Conservation (phyloP, 2,329 filamentous ascomycete genomes). For the Pochonia chlamydosporia region DNA sequence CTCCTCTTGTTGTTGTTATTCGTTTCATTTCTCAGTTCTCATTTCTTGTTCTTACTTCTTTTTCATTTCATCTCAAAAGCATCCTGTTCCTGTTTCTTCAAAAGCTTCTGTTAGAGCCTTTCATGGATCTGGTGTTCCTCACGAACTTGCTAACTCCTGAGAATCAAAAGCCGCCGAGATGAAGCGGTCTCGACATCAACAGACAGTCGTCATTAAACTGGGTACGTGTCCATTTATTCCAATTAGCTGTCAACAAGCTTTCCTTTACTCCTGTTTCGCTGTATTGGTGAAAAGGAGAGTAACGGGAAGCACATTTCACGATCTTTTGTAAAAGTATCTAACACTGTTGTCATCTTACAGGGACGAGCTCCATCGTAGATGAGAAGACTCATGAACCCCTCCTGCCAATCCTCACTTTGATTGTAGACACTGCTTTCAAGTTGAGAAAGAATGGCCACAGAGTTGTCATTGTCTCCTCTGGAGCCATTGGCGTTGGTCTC, state of each 20-base stretch:
- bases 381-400: conserved; percentile 92
- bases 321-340: not conserved
- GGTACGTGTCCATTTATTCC: conserved; percentile 47
- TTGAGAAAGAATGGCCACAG: conserved; percentile 86
- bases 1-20: conserved; percentile 1
- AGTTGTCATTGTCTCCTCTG: conserved; percentile 94
- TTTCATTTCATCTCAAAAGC: conserved; percentile 1
- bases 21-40: conserved; percentile 4
- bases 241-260: no score
- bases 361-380: conserved; percentile 97
- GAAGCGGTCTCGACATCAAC: conserved; percentile 49
- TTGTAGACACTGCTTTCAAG: conserved; percentile 88
- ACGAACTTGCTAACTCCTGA: conserved; percentile 6
- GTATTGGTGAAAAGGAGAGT: no score
- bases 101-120: conserved; percentile 1
- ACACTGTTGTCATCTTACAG: conserved; percentile 38
- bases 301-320: no score
- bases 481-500: conserved; percentile 90
- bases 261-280: not conserved
- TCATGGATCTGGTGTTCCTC: conserved; percentile 5
- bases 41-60: conserved; percentile 5
- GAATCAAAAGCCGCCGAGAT: conserved; percentile 43
- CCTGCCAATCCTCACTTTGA: conserved; percentile 81
- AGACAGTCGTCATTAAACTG: conserved; percentile 73
- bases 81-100: conserved; percentile 4